Conservation (phyloP, 306 rosid genomes). For the Rubus parviflorus region DNA sequence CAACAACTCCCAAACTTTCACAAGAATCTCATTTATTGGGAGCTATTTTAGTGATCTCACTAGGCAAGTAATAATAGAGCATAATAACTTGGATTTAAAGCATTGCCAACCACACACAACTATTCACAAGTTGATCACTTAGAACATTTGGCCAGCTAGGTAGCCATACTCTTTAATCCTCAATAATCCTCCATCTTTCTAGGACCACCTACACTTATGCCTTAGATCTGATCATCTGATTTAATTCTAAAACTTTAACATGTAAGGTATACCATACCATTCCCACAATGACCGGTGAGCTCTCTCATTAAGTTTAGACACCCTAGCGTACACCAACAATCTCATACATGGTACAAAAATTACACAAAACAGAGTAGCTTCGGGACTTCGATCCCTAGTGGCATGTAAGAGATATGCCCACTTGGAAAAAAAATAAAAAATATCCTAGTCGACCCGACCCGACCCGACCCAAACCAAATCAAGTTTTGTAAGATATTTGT, state of each 20-base stretch:
- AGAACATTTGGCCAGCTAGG: neutral
- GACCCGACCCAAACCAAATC: neutral
- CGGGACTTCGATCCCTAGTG: no score
- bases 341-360: no score
- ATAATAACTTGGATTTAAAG: neutral
- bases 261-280: neutral
- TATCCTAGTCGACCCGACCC: neutral
- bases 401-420: no score
- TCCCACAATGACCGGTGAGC: neutral
- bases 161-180: neutral
- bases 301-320: neutral
- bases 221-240: neutral
- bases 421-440: neutral
- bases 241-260: neutral
- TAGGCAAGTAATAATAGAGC: neutral
- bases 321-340: neutral
- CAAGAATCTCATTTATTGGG: neutral
- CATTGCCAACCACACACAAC: neutral
- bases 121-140: neutral
- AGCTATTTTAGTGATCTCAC: neutral
- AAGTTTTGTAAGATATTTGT: neutral
- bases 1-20: no score
- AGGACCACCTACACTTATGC: conserved; percentile 7
- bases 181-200: neutral
- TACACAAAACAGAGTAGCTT: no score